Evolutionary conservation across 257 asterid species (phyloP), one percentile per base, ranked within the genome.

Genomic region (Hygrophila difformis): DNA sequence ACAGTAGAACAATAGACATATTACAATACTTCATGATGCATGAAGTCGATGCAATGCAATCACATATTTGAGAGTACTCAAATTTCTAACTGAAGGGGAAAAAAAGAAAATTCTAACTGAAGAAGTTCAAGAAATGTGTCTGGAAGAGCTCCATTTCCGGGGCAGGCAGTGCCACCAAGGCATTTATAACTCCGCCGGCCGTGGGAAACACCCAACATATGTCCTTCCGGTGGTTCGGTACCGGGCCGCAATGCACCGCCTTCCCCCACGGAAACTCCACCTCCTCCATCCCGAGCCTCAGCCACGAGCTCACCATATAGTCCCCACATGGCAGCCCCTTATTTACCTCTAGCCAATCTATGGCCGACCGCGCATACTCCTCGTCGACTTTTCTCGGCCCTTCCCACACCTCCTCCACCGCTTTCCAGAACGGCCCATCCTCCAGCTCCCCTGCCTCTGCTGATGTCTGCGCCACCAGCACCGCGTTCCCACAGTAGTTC

Each of bases 311-410:
- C 34, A 86, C 53, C 62, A 82, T 60, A 18, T 79, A 79, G 15
- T 86, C 96, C 0, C 96, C 96, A 36, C 70, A 67, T 0, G 96
- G 96, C 1, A 82, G 57, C 47, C 93, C 93, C n/a, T 63, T 73
- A 57, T 79, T 54, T 0, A 79, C 22, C 55, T 86, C 94, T 49
- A 82, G 51, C 88, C 84, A 86, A 24, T 86, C 94, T 0, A 82
- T 66, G 6, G 62, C 84, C 0, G 93, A 79, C 51, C 63, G 63
- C 0, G 82, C 86, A 42, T 86, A 86, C 61, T 74, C 94, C 15
- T 67, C 84, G 0, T 68, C 62, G 64, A 82, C 66, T 16, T 85
- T 63, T 0, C 16, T 20, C 1, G 73, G 62, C 18, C 75, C 87
- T 22, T 66, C 75, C 18, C 57, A 57, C 10, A 86, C 78, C 76